Conservation (phyloP, 129 eudicot species). For the Flaveria linearis region DNA sequence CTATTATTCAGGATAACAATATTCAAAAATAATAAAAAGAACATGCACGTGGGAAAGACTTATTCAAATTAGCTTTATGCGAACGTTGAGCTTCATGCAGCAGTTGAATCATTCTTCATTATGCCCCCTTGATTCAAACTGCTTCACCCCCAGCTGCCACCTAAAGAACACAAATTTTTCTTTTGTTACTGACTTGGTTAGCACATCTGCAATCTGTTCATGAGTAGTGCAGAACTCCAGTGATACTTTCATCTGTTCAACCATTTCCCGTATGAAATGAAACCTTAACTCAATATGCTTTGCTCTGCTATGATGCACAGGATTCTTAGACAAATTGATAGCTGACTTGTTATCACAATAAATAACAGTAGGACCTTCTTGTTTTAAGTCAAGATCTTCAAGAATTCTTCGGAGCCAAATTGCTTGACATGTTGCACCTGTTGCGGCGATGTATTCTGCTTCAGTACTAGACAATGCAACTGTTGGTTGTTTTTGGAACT, state of each 20-base stretch:
- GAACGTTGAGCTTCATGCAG: neutral
- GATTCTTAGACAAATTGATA: neutral
- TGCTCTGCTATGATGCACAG: neutral
- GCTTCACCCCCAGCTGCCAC: neutral
- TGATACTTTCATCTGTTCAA: neutral
- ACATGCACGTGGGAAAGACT: neutral
- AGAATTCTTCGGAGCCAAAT: neutral
- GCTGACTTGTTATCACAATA: neutral
- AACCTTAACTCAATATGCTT: neutral
- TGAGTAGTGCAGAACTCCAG: neutral
- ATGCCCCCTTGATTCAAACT: neutral
- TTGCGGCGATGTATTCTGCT: neutral
- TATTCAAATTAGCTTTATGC: too few relatives aligned
- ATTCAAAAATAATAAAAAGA: too few relatives aligned
- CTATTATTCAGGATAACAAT: too few relatives aligned
- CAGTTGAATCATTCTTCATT: neutral
- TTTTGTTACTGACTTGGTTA: neutral
- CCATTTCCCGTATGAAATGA: neutral
- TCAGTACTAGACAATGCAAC: neutral
- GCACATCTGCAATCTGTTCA: neutral
- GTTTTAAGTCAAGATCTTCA: neutral
- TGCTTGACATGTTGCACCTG: neutral
- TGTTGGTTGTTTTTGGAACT: neutral
- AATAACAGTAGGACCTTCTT: neutral
- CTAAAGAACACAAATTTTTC: neutral